A percentile compares a stretch with the other conserved stretches of the same genome.
Evolutionary conservation across 805 yeast genomes (phyloP).

Genomic region (Candida berthetii): DNA sequence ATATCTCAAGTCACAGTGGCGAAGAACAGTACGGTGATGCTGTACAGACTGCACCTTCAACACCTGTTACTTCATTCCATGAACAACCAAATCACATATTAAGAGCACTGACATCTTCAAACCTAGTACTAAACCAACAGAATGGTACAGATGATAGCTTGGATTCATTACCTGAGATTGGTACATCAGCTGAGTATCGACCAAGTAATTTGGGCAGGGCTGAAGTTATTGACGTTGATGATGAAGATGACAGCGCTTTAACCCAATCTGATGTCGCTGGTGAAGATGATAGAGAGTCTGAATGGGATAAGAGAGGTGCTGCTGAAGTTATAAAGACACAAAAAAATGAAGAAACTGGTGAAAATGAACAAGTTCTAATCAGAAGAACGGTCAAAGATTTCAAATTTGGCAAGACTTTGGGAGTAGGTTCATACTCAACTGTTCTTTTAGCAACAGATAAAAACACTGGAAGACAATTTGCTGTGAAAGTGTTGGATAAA

Average conservation of each 20-base stretch:
- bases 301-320: slow-evolving; percentile 56
- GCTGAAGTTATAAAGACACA: slow-evolving; percentile 44
- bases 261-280: background rate
- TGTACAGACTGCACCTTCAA: slow-evolving; percentile 9
- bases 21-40: slow-evolving; percentile 5
- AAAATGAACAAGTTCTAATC: slow-evolving; percentile 42
- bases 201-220: background rate
- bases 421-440: slow-evolving; percentile 95
- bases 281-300: slow-evolving; percentile 21
- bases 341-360: slow-evolving; percentile 38
- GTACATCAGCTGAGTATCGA: background rate
- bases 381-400: slow-evolving; percentile 72
- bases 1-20: slow-evolving; percentile 16
- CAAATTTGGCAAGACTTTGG: slow-evolving; percentile 80
- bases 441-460: slow-evolving; percentile 82
- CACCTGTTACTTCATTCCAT: slow-evolving; percentile 18
- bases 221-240: background rate
- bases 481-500: slow-evolving; percentile 72
- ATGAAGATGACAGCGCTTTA: background rate
- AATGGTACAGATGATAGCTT: slow-evolving; percentile 18
- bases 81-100: slow-evolving; percentile 18
- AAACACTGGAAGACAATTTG: slow-evolving; percentile 69
- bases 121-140: slow-evolving; percentile 15
- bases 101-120: slow-evolving; percentile 19
- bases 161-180: slow-evolving; percentile 5